These are phyloP conservation scores for Isabelozyma gotoi DNA, from an alignment of 805 yeast species.

Conservation along the genomic window DNA sequence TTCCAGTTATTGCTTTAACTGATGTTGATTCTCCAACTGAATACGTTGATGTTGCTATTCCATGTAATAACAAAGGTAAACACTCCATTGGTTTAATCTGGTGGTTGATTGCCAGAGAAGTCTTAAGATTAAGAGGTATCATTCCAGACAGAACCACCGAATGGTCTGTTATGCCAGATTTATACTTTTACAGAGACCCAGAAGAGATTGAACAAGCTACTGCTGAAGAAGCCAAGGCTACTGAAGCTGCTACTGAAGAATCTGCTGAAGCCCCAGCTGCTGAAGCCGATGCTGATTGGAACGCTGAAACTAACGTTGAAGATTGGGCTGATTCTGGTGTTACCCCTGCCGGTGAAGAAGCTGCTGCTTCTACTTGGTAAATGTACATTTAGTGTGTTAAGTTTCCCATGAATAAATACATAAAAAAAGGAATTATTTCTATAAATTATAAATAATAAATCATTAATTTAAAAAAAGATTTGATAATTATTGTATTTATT, in stretches of 20 bases:
- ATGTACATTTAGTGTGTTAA: slow-evolving; percentile 4
- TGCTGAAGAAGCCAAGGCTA: slow-evolving; percentile 51
- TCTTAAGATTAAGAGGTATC: slow-evolving; percentile 97
- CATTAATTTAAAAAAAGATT: neutral
- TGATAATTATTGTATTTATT: neutral
- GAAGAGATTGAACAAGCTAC: slow-evolving; percentile 92
- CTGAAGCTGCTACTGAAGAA: slow-evolving; percentile 58
- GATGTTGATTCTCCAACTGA: slow-evolving; percentile 99
- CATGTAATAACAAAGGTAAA: slow-evolving; percentile 99
- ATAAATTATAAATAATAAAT: too few relatives aligned
- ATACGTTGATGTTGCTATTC: slow-evolving; percentile 99
- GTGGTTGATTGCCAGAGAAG: slow-evolving; percentile 99
- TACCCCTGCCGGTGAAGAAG: slow-evolving; percentile 69
- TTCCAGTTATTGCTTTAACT: slow-evolving; percentile 98
- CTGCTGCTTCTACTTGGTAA: slow-evolving; percentile 58
- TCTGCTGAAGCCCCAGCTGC: slow-evolving; percentile 61
- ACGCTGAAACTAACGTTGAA: slow-evolving; percentile 57
- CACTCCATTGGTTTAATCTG: slow-evolving; percentile 99
- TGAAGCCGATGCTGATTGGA: slow-evolving; percentile 57
- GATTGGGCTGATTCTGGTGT: slow-evolving; percentile 65
- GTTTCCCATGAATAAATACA: neutral
- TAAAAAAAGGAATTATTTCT: neutral
- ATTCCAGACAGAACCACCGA: slow-evolving; percentile 93
- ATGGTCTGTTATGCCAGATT: slow-evolving; percentile 99
- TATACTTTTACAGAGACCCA: slow-evolving; percentile 99